Evolutionary conservation across 495 filamentous ascomycete species (phyloP), one percentile per base, ranked within the genome.

Genomic region (Penicillium bovifimosum): DNA sequence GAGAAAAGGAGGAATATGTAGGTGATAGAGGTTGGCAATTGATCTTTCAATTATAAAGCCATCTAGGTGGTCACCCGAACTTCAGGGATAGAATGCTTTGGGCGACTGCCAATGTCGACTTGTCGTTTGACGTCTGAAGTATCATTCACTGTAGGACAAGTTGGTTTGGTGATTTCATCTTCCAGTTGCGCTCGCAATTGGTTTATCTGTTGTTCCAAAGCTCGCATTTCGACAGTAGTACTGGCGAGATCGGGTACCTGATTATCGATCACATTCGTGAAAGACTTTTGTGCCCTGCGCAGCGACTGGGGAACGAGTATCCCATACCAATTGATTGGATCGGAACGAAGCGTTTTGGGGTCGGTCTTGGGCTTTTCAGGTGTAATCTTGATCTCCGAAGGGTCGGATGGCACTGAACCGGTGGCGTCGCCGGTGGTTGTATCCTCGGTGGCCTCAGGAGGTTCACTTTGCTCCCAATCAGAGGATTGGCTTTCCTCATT

Each of bases 261-360:
- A 31, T 58, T 55, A 17, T 67, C 61, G 8, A 76, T 60, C 13
- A 63, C 76, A 16, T 60, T 60, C 9, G 62, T 71, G 43, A 80
- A 80, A 18, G 64, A 69, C 33, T 58, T 67, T 63, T 88, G 86
- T 0, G 86, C 84, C 18, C 62, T 70, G 43, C 83, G 80, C 34
- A 90, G 73, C 6, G 82, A 66, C 24, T 67, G 67, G 0, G 86
- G 82, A 8, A 82, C 76, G 0, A 89, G 67, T 32, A 89, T 76
- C 5, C 86, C 86, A 63, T 86, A 89, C 85, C 85, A 87, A 31
- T 75, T 67, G 38, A 89, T 72, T 5, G 86, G 85, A 60, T 89
- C 79, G 33, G 72, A 69, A 24, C 61, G 65, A 27, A 63, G 59
- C 33, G 61, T 67, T 39, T 63, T 63, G 17, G 52, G 55, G 17